These are phyloP conservation scores for Rhynchosporium secalis DNA, from an alignment of 2,329 filamentous ascomycete species.

Conservation along the genomic window DNA sequence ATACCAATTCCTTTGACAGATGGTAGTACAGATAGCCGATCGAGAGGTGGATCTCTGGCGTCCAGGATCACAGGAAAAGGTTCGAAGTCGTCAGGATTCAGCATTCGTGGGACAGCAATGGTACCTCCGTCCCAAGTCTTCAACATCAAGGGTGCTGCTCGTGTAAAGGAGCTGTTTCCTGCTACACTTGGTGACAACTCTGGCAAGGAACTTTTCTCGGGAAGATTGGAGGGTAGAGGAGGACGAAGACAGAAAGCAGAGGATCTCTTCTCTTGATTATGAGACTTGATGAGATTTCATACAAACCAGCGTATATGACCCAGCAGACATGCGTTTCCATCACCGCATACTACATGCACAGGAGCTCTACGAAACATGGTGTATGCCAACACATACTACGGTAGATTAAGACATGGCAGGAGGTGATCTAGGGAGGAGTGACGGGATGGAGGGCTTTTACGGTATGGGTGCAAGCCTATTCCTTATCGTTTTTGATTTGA, in stretches of 20 bases:
- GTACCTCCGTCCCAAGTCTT: constrained; percentile 51
- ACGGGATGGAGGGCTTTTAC: not conserved
- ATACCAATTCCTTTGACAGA: constrained; percentile 53
- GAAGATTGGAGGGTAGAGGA: constrained; percentile 58
- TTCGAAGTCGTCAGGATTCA: constrained; percentile 46
- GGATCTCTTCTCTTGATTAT: constrained; percentile 65
- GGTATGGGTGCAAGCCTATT: constrained; percentile 6
- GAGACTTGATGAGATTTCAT: not conserved
- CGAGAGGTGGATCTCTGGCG: constrained; percentile 25
- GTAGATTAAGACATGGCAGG: not conserved
- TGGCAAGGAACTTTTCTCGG: constrained; percentile 69
- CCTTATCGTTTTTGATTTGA: not conserved
- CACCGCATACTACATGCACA: not conserved
- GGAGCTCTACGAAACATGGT: not conserved
- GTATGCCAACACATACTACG: not conserved
- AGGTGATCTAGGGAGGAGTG: not conserved
- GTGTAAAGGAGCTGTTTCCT: constrained; percentile 67
- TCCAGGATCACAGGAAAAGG: constrained; percentile 33
- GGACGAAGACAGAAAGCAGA: constrained; percentile 66
- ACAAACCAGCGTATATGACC: not conserved
- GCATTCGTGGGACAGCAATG: constrained; percentile 60
- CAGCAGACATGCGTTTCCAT: not conserved
- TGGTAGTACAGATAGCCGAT: constrained; percentile 41
- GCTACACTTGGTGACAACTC: constrained; percentile 60
- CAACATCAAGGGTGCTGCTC: constrained; percentile 66